Evolutionary conservation across 2,329 filamentous ascomycete species (phyloP), one percentile per base, ranked within the genome.

Genomic region (Ilyonectria destructans): DNA sequence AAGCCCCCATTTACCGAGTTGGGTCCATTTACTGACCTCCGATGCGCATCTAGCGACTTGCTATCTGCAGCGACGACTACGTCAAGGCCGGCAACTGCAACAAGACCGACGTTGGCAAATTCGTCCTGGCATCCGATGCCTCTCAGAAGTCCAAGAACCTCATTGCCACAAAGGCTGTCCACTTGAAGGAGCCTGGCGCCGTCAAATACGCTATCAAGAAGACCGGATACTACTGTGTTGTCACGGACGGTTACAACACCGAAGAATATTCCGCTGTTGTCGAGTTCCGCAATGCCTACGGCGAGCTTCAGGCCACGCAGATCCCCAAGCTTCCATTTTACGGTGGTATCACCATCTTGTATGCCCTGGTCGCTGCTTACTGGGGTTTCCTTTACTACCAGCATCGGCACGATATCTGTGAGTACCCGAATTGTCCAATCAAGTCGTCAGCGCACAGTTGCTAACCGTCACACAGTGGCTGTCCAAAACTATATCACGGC

Each of bases 401-500:
- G 81, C 94, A 99, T 80, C 89, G 96, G 67, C 90, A 93, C 77
- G 96, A 99, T 81, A 98, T 99, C 70, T 85, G 91, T 93, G 83
- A 83, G 90, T 80, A 40, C 35, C 37, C 23, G 9, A 17, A 7
- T 23, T n/a, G 15, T 10, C 3, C 40, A 19, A 46, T 43, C 17
- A 17, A 31, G 15, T 12, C 29, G n/a, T n/a, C 26, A 13, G 3
- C 3, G 6, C 13, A 17, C 31, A 9, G 15, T 33, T 57, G 19
- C 56, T 69, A 45, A 77, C 73, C 29, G 61, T 43, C 13, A 29
- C 17, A 1, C 69, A 93, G 91, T 99, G 77, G 92, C 97, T 17
- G 96, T 99, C 2, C 96, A 99, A 82, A 99, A 99, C 80, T 99
- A 99, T 81, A 98, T 99, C 75, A 99, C 96, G 0, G 96, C 96